A percentile compares a stretch with the other conserved stretches of the same genome.
Evolutionary conservation across 177 flowering plant species (phyloP).

Genomic region (Vitis hybrid): DNA sequence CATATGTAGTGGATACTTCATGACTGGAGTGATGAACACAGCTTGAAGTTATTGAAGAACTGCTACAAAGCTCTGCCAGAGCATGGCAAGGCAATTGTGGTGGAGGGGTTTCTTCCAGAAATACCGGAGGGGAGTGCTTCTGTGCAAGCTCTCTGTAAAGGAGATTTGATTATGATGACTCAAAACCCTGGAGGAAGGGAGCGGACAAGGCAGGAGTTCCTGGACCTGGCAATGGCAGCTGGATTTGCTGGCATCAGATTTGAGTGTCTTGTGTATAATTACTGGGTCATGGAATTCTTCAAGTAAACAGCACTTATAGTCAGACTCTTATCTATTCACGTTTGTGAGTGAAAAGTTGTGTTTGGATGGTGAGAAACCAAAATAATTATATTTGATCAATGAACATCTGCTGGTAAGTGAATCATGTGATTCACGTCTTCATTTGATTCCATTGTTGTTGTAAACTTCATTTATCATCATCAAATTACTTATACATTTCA

Average conservation of each 20-base stretch:
- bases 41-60: conserved; percentile 32
- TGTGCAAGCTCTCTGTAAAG: not conserved
- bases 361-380: no score
- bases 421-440: no score
- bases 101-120: conserved; percentile 19
- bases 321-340: no score
- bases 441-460: no score
- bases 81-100: conserved; percentile 28
- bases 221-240: conserved; percentile 12
- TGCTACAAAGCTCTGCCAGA: conserved; percentile 27
- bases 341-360: no score
- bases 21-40: conserved; percentile 36
- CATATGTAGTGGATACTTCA: conserved; percentile 31
- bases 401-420: no score
- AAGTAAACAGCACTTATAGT: not conserved
- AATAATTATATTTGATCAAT: no score
- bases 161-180: conserved; percentile 22
- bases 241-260: conserved; percentile 20
- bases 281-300: conserved; percentile 28
- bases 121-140: conserved; percentile 4
- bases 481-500: no score
- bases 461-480: not conserved
- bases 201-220: conserved; percentile 23
- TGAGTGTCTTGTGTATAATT: conserved; percentile 4
- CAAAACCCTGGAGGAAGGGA: conserved; percentile 29